A percentile compares a stretch with the other conserved stretches of the same genome.
phyloP scores from a whole-genome alignment of 2,329 filamentous ascomycete genomes.

The Pyrenophora seminiperda region DNA sequence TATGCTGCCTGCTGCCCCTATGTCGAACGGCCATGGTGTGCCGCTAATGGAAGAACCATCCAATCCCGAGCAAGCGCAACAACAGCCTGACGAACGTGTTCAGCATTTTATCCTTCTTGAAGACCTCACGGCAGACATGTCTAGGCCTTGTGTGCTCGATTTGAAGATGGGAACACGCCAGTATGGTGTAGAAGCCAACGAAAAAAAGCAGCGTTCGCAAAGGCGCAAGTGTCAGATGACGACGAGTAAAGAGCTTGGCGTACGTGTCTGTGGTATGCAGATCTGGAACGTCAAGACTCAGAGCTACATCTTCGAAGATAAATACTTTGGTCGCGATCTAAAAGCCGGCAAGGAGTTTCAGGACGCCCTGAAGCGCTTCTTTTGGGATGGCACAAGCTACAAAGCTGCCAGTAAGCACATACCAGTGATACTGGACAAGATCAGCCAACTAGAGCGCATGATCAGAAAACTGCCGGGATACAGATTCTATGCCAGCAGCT shows the following conservation, averaged over 20 bases:
- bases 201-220: slow-evolving; percentile 93
- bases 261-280: slow-evolving; percentile 93
- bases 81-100: slow-evolving; percentile 65
- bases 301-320: slow-evolving; percentile 94
- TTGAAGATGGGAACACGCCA: slow-evolving; percentile 98
- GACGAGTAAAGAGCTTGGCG: slow-evolving; percentile 87
- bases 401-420: slow-evolving; percentile 84
- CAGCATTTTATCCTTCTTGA: slow-evolving; percentile 94
- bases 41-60: slow-evolving; percentile 26
- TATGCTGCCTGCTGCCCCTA: slow-evolving; percentile 44
- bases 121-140: slow-evolving; percentile 96
- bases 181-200: slow-evolving; percentile 87
- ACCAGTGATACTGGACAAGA: slow-evolving; percentile 81
- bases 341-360: slow-evolving; percentile 90
- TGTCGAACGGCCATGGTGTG: slow-evolving; percentile 19
- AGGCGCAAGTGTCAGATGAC: slow-evolving; percentile 90
- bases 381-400: slow-evolving; percentile 86
- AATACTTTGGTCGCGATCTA: slow-evolving; percentile 90
- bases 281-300: slow-evolving; percentile 88
- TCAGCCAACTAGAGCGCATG: slow-evolving; percentile 81
- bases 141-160: slow-evolving; percentile 93
- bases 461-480: slow-evolving; percentile 81
- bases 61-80: slow-evolving; percentile 54
- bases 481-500: slow-evolving; percentile 91
- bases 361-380: slow-evolving; percentile 81